Conservation (phyloP, 306 rosid genomes). For the Lathyrus aphaca region DNA sequence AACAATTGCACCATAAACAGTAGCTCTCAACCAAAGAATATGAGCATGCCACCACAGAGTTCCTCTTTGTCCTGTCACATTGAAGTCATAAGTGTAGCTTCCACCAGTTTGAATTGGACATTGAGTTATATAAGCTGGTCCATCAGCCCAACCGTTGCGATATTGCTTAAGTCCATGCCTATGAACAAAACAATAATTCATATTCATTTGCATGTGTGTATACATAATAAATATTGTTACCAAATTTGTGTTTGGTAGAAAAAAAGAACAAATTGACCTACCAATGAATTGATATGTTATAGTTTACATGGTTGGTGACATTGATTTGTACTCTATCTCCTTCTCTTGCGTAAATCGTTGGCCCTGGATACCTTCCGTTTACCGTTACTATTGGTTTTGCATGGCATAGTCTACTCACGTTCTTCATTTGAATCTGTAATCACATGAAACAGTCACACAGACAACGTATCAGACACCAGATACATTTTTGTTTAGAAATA, state of each 20-base stretch:
- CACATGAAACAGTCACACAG: no score
- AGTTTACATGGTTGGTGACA: constrained; percentile 79
- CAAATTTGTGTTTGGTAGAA: background rate
- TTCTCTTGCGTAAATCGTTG: constrained; percentile 72
- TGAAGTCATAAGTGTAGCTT: constrained; percentile 76
- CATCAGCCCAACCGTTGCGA: constrained; percentile 85
- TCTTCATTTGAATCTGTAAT: constrained; percentile 75
- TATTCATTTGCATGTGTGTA: background rate
- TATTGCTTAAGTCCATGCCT: constrained; percentile 87
- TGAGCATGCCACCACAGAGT: constrained; percentile 95
- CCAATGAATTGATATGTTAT: constrained; percentile 86
- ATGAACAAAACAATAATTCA: constrained; percentile 10
- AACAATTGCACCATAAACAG: constrained; percentile 84
- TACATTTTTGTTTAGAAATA: no score
- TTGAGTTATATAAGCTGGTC: constrained; percentile 82
- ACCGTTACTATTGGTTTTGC: constrained; percentile 85
- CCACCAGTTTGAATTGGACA: constrained; percentile 71
- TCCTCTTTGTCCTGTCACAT: constrained; percentile 84
- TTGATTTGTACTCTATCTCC: constrained; percentile 74
- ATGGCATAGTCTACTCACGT: constrained; percentile 83
- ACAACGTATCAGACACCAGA: no score
- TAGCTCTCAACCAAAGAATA: constrained; percentile 82
- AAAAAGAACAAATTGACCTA: constrained; percentile 34
- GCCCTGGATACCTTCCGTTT: constrained; percentile 82
- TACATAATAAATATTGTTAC: background rate